Evolutionary conservation across 2,329 filamentous ascomycete species (phyloP).

Genomic region (Venturia pyrina): DNA sequence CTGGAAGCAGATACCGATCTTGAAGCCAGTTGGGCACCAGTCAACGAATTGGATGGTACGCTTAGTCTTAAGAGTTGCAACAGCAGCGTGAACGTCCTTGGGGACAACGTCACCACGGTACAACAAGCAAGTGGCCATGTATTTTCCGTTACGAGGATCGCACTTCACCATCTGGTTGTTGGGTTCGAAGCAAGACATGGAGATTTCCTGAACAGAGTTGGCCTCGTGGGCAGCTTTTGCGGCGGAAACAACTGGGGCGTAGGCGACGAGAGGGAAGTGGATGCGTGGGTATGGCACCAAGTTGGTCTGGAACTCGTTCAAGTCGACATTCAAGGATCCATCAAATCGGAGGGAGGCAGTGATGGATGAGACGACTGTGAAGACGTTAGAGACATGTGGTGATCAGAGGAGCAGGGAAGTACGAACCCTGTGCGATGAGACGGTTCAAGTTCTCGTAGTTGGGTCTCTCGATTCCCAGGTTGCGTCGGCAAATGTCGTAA

Average conservation of each 20-base stretch:
- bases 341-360: constrained; percentile 98
- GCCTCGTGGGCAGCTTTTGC: constrained; percentile 95
- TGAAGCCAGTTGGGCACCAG: constrained; percentile 99
- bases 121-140: constrained; percentile 97
- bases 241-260: constrained; percentile 86
- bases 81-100: constrained; percentile 86
- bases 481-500: constrained; percentile 98
- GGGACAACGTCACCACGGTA: constrained; percentile 98
- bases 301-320: constrained; percentile 99
- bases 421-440: constrained; percentile 83
- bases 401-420: background rate
- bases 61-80: constrained; percentile 98
- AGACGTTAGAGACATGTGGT: constrained; percentile 19
- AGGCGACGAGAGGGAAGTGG: constrained; percentile 97
- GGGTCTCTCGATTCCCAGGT: constrained; percentile 92
- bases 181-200: constrained; percentile 98
- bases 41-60: constrained; percentile 98
- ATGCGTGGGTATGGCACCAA: constrained; percentile 97
- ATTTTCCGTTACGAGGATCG: constrained; percentile 96
- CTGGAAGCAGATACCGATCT: constrained; percentile 99
- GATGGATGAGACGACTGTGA: constrained; percentile 86
- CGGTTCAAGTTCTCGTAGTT: constrained; percentile 99
- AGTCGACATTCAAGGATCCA: constrained; percentile 95
- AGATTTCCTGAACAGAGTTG: constrained; percentile 97
- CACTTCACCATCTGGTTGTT: constrained; percentile 99